These are phyloP conservation scores for Penicillium robsamsonii DNA, from an alignment of 495 filamentous ascomycete genomes.

Conservation along the genomic window DNA sequence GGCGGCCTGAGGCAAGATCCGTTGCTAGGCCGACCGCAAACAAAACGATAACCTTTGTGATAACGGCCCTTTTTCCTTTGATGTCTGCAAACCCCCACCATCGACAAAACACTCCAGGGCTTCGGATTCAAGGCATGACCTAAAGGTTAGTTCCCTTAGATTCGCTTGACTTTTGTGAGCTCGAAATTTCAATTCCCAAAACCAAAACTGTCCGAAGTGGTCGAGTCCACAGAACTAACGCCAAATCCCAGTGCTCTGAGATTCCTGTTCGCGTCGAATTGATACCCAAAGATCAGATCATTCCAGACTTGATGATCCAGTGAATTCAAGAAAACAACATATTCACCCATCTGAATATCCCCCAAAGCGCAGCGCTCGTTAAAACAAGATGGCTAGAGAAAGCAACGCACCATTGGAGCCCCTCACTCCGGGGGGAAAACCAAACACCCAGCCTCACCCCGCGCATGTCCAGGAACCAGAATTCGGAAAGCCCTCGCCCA, in stretches of 20 bases:
- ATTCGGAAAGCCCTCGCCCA: conserved; percentile 58
- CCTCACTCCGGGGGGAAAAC: conserved; percentile 30
- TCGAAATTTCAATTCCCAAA: neutral
- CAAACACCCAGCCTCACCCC: conserved; percentile 28
- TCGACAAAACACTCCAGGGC: neutral
- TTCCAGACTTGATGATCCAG: neutral
- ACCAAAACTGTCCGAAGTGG: neutral
- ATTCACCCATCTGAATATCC: neutral
- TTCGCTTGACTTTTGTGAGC: too few species aligned
- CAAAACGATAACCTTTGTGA: conserved; percentile 23
- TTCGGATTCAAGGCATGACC: neutral
- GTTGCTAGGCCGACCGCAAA: conserved; percentile 29
- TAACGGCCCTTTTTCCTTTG: conserved; percentile 19
- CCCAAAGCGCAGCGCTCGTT: neutral
- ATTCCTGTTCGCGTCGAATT: neutral
- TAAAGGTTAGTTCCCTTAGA: neutral
- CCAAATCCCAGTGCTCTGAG: neutral
- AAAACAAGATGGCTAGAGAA: conserved; percentile 42
- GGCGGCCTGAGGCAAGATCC: neutral
- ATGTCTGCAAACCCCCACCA: conserved; percentile 20
- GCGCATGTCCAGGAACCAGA: conserved; percentile 43
- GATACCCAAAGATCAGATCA: neutral
- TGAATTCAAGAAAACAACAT: neutral
- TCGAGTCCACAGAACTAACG: neutral
- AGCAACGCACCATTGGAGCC: conserved; percentile 37